Evolutionary conservation across 2,329 filamentous ascomycete genomes (phyloP).

Genomic region (Fusarium stilboides): DNA sequence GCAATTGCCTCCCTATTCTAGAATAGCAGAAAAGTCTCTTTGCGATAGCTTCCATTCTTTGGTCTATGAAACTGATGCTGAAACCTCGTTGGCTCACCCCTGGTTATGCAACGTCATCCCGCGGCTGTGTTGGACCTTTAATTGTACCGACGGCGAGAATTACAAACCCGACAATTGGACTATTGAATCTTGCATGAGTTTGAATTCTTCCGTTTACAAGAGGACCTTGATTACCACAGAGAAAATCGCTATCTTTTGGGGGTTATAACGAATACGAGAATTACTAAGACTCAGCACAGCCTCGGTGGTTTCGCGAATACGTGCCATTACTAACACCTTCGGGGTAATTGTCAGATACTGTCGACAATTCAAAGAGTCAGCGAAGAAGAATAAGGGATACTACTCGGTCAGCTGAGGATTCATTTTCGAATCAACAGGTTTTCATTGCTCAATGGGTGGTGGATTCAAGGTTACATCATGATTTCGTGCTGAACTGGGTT

Average conservation of each 20-base stretch:
- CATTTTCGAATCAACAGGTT: neutral
- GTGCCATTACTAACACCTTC: neutral
- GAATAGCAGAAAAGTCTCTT: neutral
- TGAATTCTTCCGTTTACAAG: neutral
- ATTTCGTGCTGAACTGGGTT: neutral
- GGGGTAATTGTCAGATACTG: neutral
- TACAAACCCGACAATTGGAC: neutral
- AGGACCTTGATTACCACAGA: neutral
- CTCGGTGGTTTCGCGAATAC: neutral
- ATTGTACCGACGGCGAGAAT: slow-evolving; percentile 21
- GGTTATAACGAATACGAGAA: slow-evolving; percentile 30
- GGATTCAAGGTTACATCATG: slow-evolving; percentile 34
- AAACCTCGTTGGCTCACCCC: slow-evolving; percentile 26
- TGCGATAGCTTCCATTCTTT: slow-evolving; percentile 11
- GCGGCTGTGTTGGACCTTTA: slow-evolving; percentile 5
- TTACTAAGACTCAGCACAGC: neutral
- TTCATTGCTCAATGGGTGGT: neutral
- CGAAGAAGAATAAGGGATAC: fast-evolving
- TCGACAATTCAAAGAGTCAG: neutral
- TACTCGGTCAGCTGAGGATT: neutral
- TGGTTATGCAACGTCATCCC: slow-evolving; percentile 25
- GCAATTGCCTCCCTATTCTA: neutral
- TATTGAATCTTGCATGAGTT: neutral
- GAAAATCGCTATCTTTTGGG: neutral
- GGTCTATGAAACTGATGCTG: slow-evolving; percentile 24